Evolutionary conservation across 2,329 filamentous ascomycete species (phyloP).

Genomic region (Dactylellina parvicollis): DNA sequence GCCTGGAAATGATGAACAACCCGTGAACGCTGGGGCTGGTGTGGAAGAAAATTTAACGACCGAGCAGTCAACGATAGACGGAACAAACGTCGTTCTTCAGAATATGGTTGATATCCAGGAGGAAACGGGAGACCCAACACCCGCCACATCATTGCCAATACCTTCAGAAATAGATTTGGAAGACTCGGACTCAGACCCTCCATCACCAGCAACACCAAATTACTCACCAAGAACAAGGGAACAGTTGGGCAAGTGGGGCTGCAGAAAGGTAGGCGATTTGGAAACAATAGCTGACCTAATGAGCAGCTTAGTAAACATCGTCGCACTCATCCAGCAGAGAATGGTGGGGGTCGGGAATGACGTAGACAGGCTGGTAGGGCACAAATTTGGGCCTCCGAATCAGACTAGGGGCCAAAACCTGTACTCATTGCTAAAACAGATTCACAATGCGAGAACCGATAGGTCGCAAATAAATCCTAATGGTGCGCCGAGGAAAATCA

Average conservation of each 20-base stretch:
- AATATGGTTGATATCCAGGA: background rate
- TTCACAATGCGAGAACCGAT: too few relatives aligned
- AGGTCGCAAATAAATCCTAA: too few relatives aligned
- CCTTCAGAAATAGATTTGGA: background rate
- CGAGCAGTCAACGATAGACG: background rate
- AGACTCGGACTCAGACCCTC: background rate
- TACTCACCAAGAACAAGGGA: background rate
- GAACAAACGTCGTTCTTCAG: background rate
- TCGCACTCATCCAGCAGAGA: background rate
- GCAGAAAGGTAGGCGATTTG: background rate
- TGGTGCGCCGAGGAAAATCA: too few relatives aligned
- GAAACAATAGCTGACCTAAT: slow-evolving; percentile 3
- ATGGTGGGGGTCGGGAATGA: background rate
- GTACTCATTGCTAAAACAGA: too few relatives aligned
- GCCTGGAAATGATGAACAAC: background rate
- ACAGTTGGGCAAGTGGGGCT: background rate
- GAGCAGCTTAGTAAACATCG: background rate
- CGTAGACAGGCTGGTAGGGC: background rate
- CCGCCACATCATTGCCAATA: background rate
- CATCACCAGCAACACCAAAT: background rate
- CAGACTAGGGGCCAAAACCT: too few relatives aligned
- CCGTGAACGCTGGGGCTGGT: too few relatives aligned
- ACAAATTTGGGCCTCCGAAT: background rate
- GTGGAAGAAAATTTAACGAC: background rate
- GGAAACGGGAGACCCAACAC: background rate